Evolutionary conservation across 1,139 yeast species (phyloP), one percentile per base, ranked within the genome.

Genomic region (Nadsonia commutata): DNA sequence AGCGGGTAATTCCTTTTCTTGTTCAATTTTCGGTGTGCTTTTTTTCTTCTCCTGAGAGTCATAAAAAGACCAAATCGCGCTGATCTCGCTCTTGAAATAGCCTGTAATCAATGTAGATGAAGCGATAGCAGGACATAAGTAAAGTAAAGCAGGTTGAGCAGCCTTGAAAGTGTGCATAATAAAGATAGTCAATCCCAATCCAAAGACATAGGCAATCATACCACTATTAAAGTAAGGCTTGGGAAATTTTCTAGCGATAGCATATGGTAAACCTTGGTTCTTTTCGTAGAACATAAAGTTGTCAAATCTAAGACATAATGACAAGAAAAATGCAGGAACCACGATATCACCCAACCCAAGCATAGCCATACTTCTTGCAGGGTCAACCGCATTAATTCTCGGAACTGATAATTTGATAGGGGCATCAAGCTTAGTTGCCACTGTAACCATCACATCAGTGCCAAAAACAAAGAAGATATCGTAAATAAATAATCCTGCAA

Each of bases 111-210:
- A 36, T 1, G 66, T 62, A 1, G 70, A 60, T 0, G 63, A 22
- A 1, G 73, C 46, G 41, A 78, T 48, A 3, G 66, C 55, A 3
- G 88, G 86, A 5, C 77, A 76, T 36, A 79, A 59, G 53, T 78
- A 79, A 20, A 79, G 57, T 46, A 80, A 60, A 0, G 86, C 86
- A 1, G 86, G 86, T 57, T 78, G 86, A 1, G 79, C 83, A 4
- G 56, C 57, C 3, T 67, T 53, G 49, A 52, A 72, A 1, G 55
- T 43, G 40, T 62, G 60, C 46, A 71, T 57, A 1, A 67, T 71
- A 2, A 52, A 51, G 42, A 70, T 61, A 1, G 84, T 73, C 1
- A 58, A 43, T 0, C 59, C 36, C 40, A 79, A 56, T 0, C 77
- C 79, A 3, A 65, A 8, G 0, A 62, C 46, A 53, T 78, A 80